A percentile compares a stretch with the other conserved stretches of the same genome.
Conservation (phyloP, 2,329 filamentous ascomycete species). For the Celoporthe dispersa region DNA sequence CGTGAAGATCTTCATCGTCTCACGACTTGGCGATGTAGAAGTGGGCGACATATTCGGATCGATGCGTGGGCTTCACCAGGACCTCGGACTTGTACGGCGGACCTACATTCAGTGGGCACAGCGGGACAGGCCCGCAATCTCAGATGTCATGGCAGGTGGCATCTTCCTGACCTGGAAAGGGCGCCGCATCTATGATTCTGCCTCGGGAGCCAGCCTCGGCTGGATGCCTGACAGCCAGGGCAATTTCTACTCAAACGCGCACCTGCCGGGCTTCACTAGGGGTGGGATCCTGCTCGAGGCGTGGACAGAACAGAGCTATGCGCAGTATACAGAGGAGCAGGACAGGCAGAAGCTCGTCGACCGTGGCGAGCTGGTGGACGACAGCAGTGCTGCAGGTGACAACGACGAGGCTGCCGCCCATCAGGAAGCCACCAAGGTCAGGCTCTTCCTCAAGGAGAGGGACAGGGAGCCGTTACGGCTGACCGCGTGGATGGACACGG, state of each 20-base stretch:
- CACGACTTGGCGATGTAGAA: conserved; percentile 58
- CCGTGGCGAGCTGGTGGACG: conserved; percentile 45
- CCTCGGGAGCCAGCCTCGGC: conserved; percentile 71
- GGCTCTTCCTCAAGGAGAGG: conserved; percentile 58
- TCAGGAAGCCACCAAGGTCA: conserved; percentile 43
- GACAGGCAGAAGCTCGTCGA: conserved; percentile 51
- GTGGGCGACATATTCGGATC: conserved; percentile 27
- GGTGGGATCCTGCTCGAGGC: conserved; percentile 75
- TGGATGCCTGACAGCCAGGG: conserved; percentile 54
- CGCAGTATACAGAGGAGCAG: conserved; percentile 51
- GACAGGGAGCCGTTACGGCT: conserved; percentile 55
- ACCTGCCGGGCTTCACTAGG: conserved; percentile 48
- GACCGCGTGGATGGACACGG: conserved; percentile 58
- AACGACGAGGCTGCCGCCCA: conserved; percentile 26
- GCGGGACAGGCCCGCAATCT: background rate
- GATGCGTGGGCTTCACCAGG: conserved; percentile 22
- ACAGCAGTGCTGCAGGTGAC: conserved; percentile 36
- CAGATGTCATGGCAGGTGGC: conserved; percentile 46
- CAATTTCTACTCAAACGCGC: conserved; percentile 42
- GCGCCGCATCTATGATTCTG: conserved; percentile 73
- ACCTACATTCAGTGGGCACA: conserved; percentile 13
- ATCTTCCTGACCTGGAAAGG: conserved; percentile 82
- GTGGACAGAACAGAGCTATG: conserved; percentile 70
- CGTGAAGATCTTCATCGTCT: conserved; percentile 69
- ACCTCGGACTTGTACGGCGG: conserved; percentile 19